phyloP scores from a whole-genome alignment of 139 green algal genomes.

The Chlorella sp. region DNA sequence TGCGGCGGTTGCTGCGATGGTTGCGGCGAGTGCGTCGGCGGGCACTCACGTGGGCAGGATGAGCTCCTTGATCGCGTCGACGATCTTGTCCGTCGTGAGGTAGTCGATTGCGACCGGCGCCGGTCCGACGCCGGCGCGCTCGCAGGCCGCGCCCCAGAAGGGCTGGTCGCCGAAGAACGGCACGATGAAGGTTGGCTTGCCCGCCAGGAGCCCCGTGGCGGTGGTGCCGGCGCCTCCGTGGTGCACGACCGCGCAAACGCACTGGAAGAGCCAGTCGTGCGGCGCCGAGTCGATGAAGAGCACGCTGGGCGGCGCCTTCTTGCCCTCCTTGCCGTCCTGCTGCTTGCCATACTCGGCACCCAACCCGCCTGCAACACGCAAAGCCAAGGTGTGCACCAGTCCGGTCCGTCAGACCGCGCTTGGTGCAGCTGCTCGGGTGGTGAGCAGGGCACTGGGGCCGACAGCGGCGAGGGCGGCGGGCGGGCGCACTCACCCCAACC shows the following conservation, averaged over 20 bases:
- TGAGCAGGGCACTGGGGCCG: not conserved
- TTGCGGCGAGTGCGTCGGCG: no score
- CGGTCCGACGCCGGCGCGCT: slow-evolving; percentile 41
- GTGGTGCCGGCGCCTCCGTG: slow-evolving; percentile 73
- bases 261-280: slow-evolving; percentile 28
- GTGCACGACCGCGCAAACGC: slow-evolving; percentile 49
- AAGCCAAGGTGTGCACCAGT: not conserved
- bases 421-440: not conserved
- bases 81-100: slow-evolving; percentile 32
- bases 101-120: slow-evolving; percentile 47
- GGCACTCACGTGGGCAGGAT: slow-evolving; percentile 8
- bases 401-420: not conserved
- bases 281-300: slow-evolving; percentile 10
- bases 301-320: slow-evolving; percentile 1
- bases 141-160: slow-evolving; percentile 42
- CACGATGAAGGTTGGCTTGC: slow-evolving; percentile 55
- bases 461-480: not conserved
- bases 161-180: slow-evolving; percentile 70
- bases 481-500: slow-evolving; percentile 12
- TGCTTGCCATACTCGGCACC: slow-evolving; percentile 4
- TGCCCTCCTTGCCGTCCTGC: not conserved
- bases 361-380: slow-evolving; percentile 6
- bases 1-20: no score
- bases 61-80: slow-evolving; percentile 29
- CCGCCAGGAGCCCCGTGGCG: slow-evolving; percentile 40